phyloP scores from a whole-genome alignment of 176 grass and related monocot genomes.

The Cymbopogon citratus region DNA sequence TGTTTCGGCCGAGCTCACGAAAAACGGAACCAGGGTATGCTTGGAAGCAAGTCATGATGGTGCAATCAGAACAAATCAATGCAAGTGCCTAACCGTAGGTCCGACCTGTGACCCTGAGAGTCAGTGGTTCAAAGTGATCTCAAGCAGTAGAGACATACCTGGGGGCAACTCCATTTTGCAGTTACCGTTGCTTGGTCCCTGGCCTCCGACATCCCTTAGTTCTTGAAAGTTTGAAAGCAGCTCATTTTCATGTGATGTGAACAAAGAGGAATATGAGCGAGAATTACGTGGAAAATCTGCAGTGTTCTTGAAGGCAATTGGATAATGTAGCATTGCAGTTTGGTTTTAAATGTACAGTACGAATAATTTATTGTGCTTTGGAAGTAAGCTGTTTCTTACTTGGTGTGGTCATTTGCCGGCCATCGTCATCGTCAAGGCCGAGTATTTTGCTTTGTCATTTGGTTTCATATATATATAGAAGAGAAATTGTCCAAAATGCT shows the following conservation, averaged over 20 bases:
- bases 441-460: neutral
- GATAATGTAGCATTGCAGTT: neutral
- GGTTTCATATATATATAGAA: no score
- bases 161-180: constrained; percentile 38
- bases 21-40: constrained; percentile 52
- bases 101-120: constrained; percentile 66
- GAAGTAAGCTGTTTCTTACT: neutral
- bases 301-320: neutral
- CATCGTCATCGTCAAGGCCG: neutral
- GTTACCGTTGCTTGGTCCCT: constrained; percentile 36
- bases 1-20: constrained; percentile 50
- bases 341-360: neutral
- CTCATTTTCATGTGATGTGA: neutral
- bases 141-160: constrained; percentile 40
- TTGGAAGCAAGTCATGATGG: constrained; percentile 59
- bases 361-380: neutral
- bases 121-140: constrained; percentile 90
- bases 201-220: constrained; percentile 5
- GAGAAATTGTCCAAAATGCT: no score
- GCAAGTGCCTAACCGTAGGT: constrained; percentile 63
- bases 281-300: neutral
- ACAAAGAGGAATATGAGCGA: neutral
- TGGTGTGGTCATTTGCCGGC: neutral
- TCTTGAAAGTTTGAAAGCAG: no score
- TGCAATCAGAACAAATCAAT: constrained; percentile 48